Conservation (phyloP, 2,329 filamentous ascomycete genomes). For the Balansia obtecta region DNA sequence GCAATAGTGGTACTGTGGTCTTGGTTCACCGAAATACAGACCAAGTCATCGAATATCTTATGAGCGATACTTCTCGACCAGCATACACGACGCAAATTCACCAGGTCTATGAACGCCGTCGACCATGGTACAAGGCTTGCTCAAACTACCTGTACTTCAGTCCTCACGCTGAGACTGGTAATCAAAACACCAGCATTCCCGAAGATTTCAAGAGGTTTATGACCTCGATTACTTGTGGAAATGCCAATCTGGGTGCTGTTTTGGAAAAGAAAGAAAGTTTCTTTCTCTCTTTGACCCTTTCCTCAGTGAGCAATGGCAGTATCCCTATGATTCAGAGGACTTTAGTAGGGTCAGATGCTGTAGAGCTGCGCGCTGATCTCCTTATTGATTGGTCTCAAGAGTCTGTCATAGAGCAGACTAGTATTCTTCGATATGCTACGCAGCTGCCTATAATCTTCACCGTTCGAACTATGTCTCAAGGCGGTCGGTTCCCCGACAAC, state of each 20-base stretch:
- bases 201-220: slow-evolving; percentile 25
- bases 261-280: slow-evolving; percentile 59
- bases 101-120: slow-evolving; percentile 77
- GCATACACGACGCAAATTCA: slow-evolving; percentile 90
- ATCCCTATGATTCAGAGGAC: slow-evolving; percentile 56
- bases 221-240: slow-evolving; percentile 25
- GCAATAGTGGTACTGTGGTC: slow-evolving; percentile 70
- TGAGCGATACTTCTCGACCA: slow-evolving; percentile 78
- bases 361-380: slow-evolving; percentile 88
- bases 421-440: slow-evolving; percentile 60
- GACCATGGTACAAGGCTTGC: slow-evolving; percentile 82
- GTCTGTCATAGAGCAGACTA: slow-evolving; percentile 71
- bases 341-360: slow-evolving; percentile 77
- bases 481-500: slow-evolving; percentile 74
- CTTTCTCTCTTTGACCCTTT: slow-evolving; percentile 83
- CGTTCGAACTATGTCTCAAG: slow-evolving; percentile 72
- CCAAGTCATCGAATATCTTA: slow-evolving; percentile 77
- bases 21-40: slow-evolving; percentile 80
- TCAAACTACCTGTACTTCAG: slow-evolving; percentile 93
- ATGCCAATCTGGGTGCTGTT: slow-evolving; percentile 33
- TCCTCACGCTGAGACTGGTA: slow-evolving; percentile 38
- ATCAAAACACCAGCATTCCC: slow-evolving; percentile 15
- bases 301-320: slow-evolving; percentile 50
- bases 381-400: slow-evolving; percentile 65
- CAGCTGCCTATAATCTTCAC: slow-evolving; percentile 85